Base-by-base conservation (phyloP, 2,329 filamentous ascomycete species). In the Sporothrix curviconia region DNA sequence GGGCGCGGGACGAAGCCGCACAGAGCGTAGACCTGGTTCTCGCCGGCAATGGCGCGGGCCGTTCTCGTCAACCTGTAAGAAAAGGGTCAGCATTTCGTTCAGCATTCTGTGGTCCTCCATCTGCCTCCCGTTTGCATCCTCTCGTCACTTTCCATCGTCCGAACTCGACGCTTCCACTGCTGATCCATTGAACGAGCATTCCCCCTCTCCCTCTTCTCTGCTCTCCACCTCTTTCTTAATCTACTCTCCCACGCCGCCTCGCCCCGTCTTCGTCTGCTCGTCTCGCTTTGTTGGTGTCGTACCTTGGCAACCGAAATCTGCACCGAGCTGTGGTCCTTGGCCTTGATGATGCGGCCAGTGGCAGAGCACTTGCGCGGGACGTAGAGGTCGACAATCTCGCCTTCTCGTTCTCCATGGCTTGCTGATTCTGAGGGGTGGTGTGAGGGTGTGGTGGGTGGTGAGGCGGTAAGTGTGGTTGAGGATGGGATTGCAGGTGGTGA, bases 301-400 rank as follows among this genome's bases (percentile, higher is more conserved):
- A 63, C 63, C 83, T 96, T 97, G 78, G 87, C 92, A 74, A 99
- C 82, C 70, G 87, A 90, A 78, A 99, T 90, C 80, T 99, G 94
- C 70, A 97, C 94, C 64, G 90, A 95, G 71, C 90, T 92, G 85
- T 99, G 94, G 81, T 99, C 94, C 83, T 97, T 96, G 83, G 94
- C 91, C 84, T 96, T 96, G 87, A 99, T 97, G 84, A 97, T 96
- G 81, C 94, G 90, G 90, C 95, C 95, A 78, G 92, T 96, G 70
- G 92, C 92, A 78, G 85, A 90, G 89, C 92, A 97, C 84, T 96
- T 97, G 84, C 92, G 90, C 76, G 91, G 91, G 83, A 96, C 89
- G 86, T 95, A 95, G 77, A 64, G 60, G 55, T 64, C 63, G 57
- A 64, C 62, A 40, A 64, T 62, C 58, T 64, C 61, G 53, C 62